Base-by-base conservation (phyloP, 2,329 filamentous ascomycete species). In the Trichoderma simmonsii region DNA sequence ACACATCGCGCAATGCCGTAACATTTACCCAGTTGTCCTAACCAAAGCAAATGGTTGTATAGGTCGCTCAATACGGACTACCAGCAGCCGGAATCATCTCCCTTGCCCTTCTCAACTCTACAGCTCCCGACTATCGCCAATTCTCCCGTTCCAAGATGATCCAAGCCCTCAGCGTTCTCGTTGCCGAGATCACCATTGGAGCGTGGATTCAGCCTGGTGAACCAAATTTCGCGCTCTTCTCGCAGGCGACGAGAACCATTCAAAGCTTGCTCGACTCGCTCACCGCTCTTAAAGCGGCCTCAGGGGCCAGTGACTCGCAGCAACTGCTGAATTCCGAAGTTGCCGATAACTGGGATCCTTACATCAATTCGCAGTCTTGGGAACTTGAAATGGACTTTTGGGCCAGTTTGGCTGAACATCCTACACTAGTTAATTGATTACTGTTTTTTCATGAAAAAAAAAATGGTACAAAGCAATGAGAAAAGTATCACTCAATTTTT, bases 91-190 rank as follows among this genome's bases (percentile, higher is more conserved):
- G 68, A 1, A 64, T 71, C 43, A 59, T 71, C 18, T 71, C 60
- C 1, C 48, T 64, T 6, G 68, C 60, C 15, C 61, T 71, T 24
- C 51, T 71, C 21, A 71, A 43, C 48, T 64, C 68, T n/a, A 64
- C 60, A 43, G 28, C 34, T 7, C 43, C 68, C 14, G 68, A 64
- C 60, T 56, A 34, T 3, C 59, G 36, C 8, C 43, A 71, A 24
- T 71, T 71, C n/a, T 71, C 68, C 9, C 60, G 60, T 3, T 71
- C 60, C n/a, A 71, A 71, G 7, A 71, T 64, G 68, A 64, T 71
- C 2, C 68, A 71, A 15, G 68, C 32, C 8, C 51, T 71, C 24
- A 71, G 68, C 26, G 68, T 71, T 21, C 68, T 71, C 24, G 68
- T 71, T 3, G 68, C 68, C 4, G 68, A 71, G 15, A 64, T 71